These are phyloP conservation scores for Cladosporium sp. DNA, from an alignment of 2,329 filamentous ascomycete genomes.

Conservation along the genomic window DNA sequence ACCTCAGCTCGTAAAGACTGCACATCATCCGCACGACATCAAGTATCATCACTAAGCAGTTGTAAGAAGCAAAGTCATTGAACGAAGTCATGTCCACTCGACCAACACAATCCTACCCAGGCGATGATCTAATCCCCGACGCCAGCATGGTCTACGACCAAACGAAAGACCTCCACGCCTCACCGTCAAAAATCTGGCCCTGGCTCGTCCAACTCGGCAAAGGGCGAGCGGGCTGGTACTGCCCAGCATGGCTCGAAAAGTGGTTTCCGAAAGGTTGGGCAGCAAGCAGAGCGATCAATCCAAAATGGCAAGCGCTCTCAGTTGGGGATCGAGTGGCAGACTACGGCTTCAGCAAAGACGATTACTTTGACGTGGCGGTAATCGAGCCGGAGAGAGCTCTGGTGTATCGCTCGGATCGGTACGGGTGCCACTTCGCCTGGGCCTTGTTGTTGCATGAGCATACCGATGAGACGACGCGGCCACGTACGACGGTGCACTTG, in stretches of 20 bases:
- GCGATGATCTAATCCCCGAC: slow-evolving; percentile 19
- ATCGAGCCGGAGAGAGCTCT: slow-evolving; percentile 14
- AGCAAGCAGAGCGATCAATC: slow-evolving; percentile 16
- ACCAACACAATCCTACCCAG: slow-evolving; percentile 10
- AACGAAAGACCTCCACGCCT: slow-evolving; percentile 15
- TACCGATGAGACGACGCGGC: background rate
- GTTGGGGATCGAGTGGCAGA: slow-evolving; percentile 19
- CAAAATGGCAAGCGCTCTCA: slow-evolving; percentile 16
- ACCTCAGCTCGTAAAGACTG: too few species aligned
- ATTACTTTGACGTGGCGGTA: slow-evolving; percentile 19
- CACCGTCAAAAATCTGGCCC: slow-evolving; percentile 17
- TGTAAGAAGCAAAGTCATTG: too few species aligned
- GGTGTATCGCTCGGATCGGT: slow-evolving; percentile 17
- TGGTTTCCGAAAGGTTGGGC: slow-evolving; percentile 16
- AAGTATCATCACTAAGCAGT: too few species aligned
- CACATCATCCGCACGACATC: too few species aligned
- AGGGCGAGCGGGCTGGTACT: slow-evolving; percentile 22
- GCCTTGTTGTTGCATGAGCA: slow-evolving; percentile 18
- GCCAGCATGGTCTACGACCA: slow-evolving; percentile 22
- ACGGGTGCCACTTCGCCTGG: slow-evolving; percentile 20
- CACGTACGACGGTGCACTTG: slow-evolving; percentile 18
- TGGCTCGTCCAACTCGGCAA: slow-evolving; percentile 23
- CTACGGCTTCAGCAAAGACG: slow-evolving; percentile 19
- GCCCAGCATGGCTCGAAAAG: slow-evolving; percentile 15
- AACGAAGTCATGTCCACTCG: too few species aligned